Evolutionary conservation across 495 filamentous ascomycete species (phyloP).

Genomic region (Pseudomonodictys pantanalensis): DNA sequence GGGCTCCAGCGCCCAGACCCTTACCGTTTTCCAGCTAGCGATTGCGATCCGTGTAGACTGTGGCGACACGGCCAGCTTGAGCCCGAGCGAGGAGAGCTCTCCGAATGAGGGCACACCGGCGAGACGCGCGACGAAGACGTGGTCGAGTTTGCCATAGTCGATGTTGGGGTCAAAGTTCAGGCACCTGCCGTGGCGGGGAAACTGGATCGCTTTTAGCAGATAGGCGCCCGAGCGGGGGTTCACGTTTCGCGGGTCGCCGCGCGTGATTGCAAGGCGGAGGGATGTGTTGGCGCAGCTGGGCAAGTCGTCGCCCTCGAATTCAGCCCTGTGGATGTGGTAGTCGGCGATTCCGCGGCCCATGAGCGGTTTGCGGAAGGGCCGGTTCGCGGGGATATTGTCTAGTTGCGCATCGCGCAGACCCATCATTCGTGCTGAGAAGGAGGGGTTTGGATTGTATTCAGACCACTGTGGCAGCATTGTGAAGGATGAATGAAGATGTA

Average conservation of each 20-base stretch:
- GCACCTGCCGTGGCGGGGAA: constrained; percentile 1
- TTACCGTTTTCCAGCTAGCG: constrained; percentile 20
- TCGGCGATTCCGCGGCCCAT: constrained; percentile 8
- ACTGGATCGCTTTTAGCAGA: constrained; percentile 26
- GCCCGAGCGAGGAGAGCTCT: constrained; percentile 23
- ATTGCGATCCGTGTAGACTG: constrained; percentile 23
- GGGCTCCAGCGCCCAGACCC: constrained; percentile 20
- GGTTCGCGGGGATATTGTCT: constrained; percentile 9
- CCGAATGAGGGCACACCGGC: constrained; percentile 8
- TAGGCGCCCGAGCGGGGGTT: constrained; percentile 20
- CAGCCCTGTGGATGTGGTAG: constrained; percentile 18
- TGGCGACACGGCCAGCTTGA: constrained; percentile 19
- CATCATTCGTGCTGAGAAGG: background rate
- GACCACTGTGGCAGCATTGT: too few relatives aligned
- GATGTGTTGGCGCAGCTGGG: constrained; percentile 25
- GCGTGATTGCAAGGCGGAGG: constrained; percentile 19
- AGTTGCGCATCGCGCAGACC: constrained; percentile 10
- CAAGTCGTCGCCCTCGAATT: constrained; percentile 1
- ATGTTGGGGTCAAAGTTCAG: background rate
- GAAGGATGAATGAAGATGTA: too few relatives aligned
- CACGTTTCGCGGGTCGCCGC: background rate
- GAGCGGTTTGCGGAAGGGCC: constrained; percentile 10
- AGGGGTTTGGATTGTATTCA: too few relatives aligned
- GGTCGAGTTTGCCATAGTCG: constrained; percentile 6
- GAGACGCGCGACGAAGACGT: constrained; percentile 28